phyloP scores from a whole-genome alignment of 2,329 filamentous ascomycete species.

The Microdochium trichocladiopsis region DNA sequence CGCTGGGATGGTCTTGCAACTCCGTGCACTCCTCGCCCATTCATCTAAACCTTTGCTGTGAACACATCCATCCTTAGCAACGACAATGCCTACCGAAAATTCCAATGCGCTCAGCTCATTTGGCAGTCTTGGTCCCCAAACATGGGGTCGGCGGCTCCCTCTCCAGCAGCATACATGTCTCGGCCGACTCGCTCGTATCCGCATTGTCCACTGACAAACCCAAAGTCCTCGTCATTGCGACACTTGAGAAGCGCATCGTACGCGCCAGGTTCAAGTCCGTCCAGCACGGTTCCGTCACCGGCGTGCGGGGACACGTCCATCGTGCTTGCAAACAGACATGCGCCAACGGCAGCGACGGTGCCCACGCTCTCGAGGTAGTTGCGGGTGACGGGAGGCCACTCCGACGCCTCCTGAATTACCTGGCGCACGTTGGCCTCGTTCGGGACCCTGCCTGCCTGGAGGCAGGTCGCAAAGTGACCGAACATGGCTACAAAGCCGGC shows the following conservation, averaged over 20 bases:
- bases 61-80: too few relatives aligned
- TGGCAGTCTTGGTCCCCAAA: too few relatives aligned
- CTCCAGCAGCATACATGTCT: background rate
- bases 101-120: too few relatives aligned
- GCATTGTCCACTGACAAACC: background rate
- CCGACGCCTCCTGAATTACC: slow-evolving; percentile 5
- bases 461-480: slow-evolving; percentile 14
- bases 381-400: slow-evolving; percentile 19
- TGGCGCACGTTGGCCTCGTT: slow-evolving; percentile 14
- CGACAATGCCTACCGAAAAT: too few relatives aligned
- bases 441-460: slow-evolving; percentile 13
- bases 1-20: too few relatives aligned
- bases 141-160: too few relatives aligned
- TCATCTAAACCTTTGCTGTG: too few relatives aligned
- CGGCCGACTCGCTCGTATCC: background rate
- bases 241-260: background rate
- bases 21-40: too few relatives aligned
- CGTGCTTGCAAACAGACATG: slow-evolving; percentile 14
- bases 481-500: slow-evolving; percentile 25
- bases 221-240: background rate
- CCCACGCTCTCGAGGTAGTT: slow-evolving; percentile 22
- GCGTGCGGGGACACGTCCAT: background rate
- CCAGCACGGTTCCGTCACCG: background rate
- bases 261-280: background rate
- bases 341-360: slow-evolving; percentile 17